A percentile compares a stretch with the other conserved stretches of the same genome.
Conservation (phyloP, 2,329 filamentous ascomycete species). For the Alternaria panax region DNA sequence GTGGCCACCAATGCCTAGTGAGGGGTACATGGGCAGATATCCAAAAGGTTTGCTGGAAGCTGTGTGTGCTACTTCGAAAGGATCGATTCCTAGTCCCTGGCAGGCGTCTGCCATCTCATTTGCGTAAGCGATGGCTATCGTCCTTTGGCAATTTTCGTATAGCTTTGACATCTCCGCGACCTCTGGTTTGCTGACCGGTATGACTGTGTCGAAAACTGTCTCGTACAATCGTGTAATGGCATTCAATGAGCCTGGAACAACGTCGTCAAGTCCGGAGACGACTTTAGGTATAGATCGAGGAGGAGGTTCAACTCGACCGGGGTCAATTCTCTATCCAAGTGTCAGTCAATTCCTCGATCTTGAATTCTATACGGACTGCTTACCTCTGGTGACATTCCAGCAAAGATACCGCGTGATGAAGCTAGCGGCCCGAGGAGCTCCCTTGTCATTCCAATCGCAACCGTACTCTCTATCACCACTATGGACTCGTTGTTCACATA, state of each 20-base stretch:
- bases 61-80: conserved; percentile 60
- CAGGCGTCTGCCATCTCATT: conserved; percentile 67
- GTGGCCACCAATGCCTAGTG: conserved; percentile 63
- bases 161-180: conserved; percentile 67
- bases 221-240: conserved; percentile 57
- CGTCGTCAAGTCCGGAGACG: conserved; percentile 58
- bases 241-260: conserved; percentile 47
- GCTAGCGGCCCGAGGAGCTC: conserved; percentile 58
- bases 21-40: conserved; percentile 58
- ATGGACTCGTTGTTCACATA: conserved; percentile 55
- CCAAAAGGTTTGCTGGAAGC: conserved; percentile 55
- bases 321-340: conserved; percentile 56
- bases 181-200: conserved; percentile 61
- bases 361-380: neutral
- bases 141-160: conserved; percentile 66
- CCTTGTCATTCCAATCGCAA: conserved; percentile 63
- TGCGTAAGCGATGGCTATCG: conserved; percentile 63
- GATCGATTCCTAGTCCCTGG: conserved; percentile 55
- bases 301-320: conserved; percentile 53
- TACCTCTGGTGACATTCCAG: conserved; percentile 60
- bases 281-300: conserved; percentile 60
- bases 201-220: conserved; percentile 57
- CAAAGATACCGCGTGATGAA: conserved; percentile 2
- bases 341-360: neutral
- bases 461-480: conserved; percentile 60